Evolutionary conservation across 352 stramenopile species (phyloP), one percentile per base, ranked within the genome.

Genomic region (Phytophthora quininea): DNA sequence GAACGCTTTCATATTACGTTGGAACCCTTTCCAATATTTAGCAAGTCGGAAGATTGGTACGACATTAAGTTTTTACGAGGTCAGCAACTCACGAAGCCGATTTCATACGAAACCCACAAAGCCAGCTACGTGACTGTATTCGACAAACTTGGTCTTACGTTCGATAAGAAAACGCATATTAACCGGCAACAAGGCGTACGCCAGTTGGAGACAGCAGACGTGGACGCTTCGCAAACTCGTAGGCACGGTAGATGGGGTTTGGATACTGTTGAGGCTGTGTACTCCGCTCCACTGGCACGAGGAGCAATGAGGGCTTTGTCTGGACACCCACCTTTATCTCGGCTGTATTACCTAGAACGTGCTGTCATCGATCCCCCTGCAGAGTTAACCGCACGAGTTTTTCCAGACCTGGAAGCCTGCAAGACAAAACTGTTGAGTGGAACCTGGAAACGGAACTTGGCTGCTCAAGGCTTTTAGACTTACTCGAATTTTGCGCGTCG

Each of bases 161-260:
- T 57, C 29, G 57, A 57, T 14, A 53, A 64, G 30, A 64, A 58
- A 24, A 58, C 27, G 1, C 27, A 54, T 33, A 65, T 57, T 27
- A 57, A 64, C 42, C 46, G 57, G 6, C 57, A 64, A 12, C 57
- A 64, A 64, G 35, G 57, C 9, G 47, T 64, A 1, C 33, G 47
- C 4, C 57, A 64, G 29, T 27, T 57, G 8, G 29, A 57, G 37
- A 64, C 15, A 5, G 35, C 37, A 4, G 27, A 64, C 12, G 57
- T 57, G 4, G 57, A 64, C 29, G 29, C 29, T 29, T 49, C 43
- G 2, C 43, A 49, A 49, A 49, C 43, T 5, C 7, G 43, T 4
- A 57, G 35, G 10, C 33, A 64, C 15, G 47, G 57, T 19, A 57
- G 35, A 42, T 56, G 47, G 47, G 47, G 31, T 15, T 45, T 56